phyloP scores from a whole-genome alignment of 257 asterid species.

The Voacanga thouarsii region DNA sequence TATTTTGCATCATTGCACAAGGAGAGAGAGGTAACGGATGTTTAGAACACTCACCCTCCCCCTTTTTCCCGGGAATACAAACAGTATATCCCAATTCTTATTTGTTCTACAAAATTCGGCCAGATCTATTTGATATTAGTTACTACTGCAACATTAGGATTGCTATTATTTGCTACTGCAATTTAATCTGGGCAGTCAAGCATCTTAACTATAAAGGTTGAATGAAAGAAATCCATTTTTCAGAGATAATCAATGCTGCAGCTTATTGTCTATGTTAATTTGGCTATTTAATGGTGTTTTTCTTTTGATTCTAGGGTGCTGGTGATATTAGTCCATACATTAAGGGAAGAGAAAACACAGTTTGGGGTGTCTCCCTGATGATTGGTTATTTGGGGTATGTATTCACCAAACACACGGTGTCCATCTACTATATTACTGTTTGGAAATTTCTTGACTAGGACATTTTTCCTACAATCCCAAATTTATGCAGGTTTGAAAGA shows the following conservation, averaged over 20 bases:
- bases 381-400: too few species aligned
- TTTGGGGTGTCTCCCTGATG: too few species aligned
- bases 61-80: neutral
- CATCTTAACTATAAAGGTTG: too few species aligned
- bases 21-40: neutral
- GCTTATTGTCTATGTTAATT: neutral
- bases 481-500: neutral
- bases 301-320: slow-evolving; percentile 55
- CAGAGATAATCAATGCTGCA: too few species aligned
- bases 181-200: too few species aligned
- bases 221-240: too few species aligned
- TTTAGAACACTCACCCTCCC: neutral
- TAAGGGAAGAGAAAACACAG: too few species aligned
- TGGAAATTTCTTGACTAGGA: slow-evolving; percentile 7
- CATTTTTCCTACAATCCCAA: neutral
- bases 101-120: neutral
- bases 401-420: too few species aligned
- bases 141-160: neutral
- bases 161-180: too few species aligned
- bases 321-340: slow-evolving; percentile 78
- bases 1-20: neutral
- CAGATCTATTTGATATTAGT: slow-evolving; percentile 1
- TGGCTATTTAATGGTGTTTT: neutral
- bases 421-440: too few species aligned
- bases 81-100: neutral